These are phyloP conservation scores for Cystobasidium slooffiae DNA, from an alignment of 1,284 basidiomycete species.

Conservation along the genomic window DNA sequence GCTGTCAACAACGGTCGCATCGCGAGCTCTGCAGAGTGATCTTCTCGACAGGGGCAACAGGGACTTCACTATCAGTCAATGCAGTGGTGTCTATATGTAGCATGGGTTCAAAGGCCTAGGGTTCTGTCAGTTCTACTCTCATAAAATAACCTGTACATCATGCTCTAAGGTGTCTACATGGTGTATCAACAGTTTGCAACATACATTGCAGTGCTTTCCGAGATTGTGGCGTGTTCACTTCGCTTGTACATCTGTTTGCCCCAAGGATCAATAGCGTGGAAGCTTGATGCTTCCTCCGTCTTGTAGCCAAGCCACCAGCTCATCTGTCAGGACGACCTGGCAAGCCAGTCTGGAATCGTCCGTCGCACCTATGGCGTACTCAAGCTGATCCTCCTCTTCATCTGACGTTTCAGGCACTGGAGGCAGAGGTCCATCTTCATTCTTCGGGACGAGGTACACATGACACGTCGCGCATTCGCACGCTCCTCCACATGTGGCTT, in stretches of 20 bases:
- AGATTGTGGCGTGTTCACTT: background rate
- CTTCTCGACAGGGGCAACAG: too few relatives aligned
- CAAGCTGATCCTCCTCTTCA: constrained; percentile 53
- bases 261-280: constrained; percentile 14
- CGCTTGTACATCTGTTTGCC: background rate
- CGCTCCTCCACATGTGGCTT: constrained; percentile 55
- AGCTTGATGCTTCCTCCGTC: constrained; percentile 27
- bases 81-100: too few relatives aligned
- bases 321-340: constrained; percentile 21
- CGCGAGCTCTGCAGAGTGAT: background rate
- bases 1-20: constrained; percentile 1
- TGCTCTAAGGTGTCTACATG: background rate
- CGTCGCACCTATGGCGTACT: constrained; percentile 49
- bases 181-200: background rate
- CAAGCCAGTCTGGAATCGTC: constrained; percentile 49
- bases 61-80: too few relatives aligned
- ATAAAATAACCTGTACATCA: background rate
- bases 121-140: too few relatives aligned
- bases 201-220: background rate
- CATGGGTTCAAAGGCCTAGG: too few relatives aligned
- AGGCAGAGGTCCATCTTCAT: constrained; percentile 7
- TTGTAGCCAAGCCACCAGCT: constrained; percentile 26
- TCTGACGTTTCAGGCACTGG: constrained; percentile 46
- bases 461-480: constrained; percentile 55
- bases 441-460: constrained; percentile 47